Evolutionary conservation across 1,284 basidiomycete genomes (phyloP), one percentile per base, ranked within the genome.

Genomic region (Porogramme epimiltina): DNA sequence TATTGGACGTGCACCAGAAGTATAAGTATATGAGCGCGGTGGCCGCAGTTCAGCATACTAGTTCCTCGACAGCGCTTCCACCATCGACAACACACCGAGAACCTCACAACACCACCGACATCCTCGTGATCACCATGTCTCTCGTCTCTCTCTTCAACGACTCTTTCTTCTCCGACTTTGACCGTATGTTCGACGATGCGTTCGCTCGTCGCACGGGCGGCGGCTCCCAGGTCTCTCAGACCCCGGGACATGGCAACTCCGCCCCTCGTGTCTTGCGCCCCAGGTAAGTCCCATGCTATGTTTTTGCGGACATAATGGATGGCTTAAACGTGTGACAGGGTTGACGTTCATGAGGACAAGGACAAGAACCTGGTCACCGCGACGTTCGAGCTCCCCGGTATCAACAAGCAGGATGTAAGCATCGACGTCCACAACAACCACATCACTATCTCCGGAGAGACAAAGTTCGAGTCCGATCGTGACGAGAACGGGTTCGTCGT

Each of bases 111-210:
- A n/a, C 24, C 23, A 5, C 8, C 2, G 13, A 19, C 24, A 5
- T 13, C 15, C 42, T 45, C 22, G 16, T 11, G 18, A 19, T 15
- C 13, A 20, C 24, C 15, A 47, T 47, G 45, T 39, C 45, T 3
- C 37, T 47, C 22, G 22, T 47, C 45, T 24, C 23, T 18, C 19
- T 65, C 56, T 58, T 70, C 63, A 77, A 80, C 66, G 77, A 81
- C 47, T 75, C 79, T 25, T 73, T 76, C 69, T 58, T 68, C 45
- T 56, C 62, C 34, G 74, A 78, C 54, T 73, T 80, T 39, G 76
- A 78, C 26, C 74, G 73, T 58, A 65, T 80, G 60, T 70, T 82
- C 37, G 76, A 80, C 55, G 73, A 80, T 28, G 69, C 73, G 2
- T 66, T 78, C 36, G 54, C 71, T 42, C 63, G 52, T 51, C 65